These are phyloP conservation scores for Podila epicladia DNA, from an alignment of 192 early-diverging fungal genomes.

Conservation along the genomic window DNA sequence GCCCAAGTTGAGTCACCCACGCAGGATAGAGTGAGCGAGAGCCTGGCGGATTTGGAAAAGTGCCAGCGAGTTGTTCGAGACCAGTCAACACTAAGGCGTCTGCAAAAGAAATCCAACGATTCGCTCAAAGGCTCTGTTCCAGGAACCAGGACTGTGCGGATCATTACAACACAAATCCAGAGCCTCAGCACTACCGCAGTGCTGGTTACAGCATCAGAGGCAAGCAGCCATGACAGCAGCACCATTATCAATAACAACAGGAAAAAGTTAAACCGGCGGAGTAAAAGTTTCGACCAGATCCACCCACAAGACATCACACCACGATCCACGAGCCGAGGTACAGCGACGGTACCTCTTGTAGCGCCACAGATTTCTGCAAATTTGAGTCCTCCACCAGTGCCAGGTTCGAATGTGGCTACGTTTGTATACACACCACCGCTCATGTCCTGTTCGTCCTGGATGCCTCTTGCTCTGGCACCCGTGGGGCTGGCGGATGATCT, in stretches of 20 bases:
- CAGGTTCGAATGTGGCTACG: not conserved
- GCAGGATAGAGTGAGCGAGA: too few species aligned
- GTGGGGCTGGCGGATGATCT: not conserved
- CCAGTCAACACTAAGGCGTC: too few species aligned
- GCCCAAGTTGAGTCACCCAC: too few species aligned
- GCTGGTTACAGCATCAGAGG: too few species aligned
- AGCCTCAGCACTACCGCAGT: too few species aligned
- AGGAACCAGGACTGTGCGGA: too few species aligned
- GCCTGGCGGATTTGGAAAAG: too few species aligned
- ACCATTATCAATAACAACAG: not conserved
- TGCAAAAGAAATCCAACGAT: too few species aligned
- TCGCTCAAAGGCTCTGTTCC: too few species aligned
- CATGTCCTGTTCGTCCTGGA: not conserved
- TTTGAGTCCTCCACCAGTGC: not conserved
- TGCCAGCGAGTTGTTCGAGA: too few species aligned
- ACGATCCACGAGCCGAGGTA: not conserved
- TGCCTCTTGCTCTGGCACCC: not conserved
- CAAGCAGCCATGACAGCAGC: not conserved
- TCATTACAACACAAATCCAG: too few species aligned
- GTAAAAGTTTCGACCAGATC: not conserved
- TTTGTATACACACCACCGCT: not conserved
- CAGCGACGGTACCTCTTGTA: not conserved
- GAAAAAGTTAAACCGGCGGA: not conserved
- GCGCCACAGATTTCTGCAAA: not conserved
- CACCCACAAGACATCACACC: not conserved